Base-by-base conservation (phyloP, 768 basidiomycete species). In the Kwoniella sp. region DNA sequence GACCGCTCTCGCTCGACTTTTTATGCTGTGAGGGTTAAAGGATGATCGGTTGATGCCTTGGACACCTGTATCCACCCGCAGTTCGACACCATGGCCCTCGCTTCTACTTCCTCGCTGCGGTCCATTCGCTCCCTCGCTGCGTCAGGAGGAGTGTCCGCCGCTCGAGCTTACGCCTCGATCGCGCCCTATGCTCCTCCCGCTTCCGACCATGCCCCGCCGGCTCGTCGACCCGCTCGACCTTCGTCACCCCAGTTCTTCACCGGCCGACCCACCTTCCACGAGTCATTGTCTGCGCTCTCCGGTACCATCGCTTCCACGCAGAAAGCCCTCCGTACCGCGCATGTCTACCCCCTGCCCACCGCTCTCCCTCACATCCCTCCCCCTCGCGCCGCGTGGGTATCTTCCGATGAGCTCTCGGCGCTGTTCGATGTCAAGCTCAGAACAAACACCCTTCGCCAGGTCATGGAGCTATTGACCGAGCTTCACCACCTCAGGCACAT, bases 171-270 rank as follows among this genome's bases (percentile, higher is more conserved):
- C 45, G 47, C 53, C 12, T 49, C 53, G 2, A 17, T 49, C 32
- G 9, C 39, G 11, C 46, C 53, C 10, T 54, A 54, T 44, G 36
- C 53, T 36, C 53, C 53, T 25, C 47, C 46, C 5, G 25, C 27
- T 2, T 38, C 39, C 47, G 40, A 48, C 15, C 23, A 36, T 1
- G 27, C 27, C 19, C 5, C 20, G 5, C 34, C 53, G 3, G 10
- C 34, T 19, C 23, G 25, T 17, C 64, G 67, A 27, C 70, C 65
- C 22, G 59, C 69, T 28, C 63, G 71, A 40, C 65, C 69, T 22
- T 46, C 60, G 32, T 88, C 88, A 0, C 82, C 88, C 19, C 82
- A 81, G 41, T 92, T 90, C 76, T 95, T 88, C 77, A 89, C 90
- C 15, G 85, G 84, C 14, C 83, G 85, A 28, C 77, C 86, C 1